Conservation (phyloP, 2,329 filamentous ascomycete species). For the Arthrocladium fulminans region DNA sequence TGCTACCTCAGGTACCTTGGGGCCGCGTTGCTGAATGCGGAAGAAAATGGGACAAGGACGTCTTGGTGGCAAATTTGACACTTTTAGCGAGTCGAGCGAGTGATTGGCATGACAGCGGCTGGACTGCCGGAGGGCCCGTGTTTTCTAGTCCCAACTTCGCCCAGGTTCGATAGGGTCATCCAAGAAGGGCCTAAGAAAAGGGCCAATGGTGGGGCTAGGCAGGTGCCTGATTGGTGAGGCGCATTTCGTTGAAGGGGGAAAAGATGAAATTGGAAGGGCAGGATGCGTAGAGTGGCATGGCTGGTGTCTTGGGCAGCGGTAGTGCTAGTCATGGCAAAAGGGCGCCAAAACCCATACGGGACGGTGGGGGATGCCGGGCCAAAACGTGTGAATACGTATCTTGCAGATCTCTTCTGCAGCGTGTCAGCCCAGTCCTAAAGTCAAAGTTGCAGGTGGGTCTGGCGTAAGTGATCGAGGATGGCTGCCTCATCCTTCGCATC, state of each 20-base stretch:
- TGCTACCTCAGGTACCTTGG: neutral
- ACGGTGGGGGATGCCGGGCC: neutral
- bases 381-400: neutral
- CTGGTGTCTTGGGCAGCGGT: neutral
- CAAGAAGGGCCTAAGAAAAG: neutral
- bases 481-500: constrained; percentile 1
- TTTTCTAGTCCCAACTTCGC: neutral
- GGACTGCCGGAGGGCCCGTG: neutral
- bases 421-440: neutral
- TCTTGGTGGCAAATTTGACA: neutral
- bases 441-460: neutral
- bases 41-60: neutral
- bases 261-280: neutral
- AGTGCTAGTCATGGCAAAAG: neutral
- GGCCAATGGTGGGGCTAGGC: neutral
- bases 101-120: neutral
- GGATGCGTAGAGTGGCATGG: neutral
- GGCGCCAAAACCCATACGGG: neutral
- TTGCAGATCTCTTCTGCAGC: neutral
- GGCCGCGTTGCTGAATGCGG: neutral
- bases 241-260: too few species aligned
- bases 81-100: neutral
- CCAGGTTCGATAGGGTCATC: neutral
- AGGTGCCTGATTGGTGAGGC: neutral
- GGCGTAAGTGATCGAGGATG: neutral